Percentiles rank a stretch among this genome's conserved stretches.
Conservation (phyloP, 352 stramenopile species). For the Saprolegnia diclina region DNA sequence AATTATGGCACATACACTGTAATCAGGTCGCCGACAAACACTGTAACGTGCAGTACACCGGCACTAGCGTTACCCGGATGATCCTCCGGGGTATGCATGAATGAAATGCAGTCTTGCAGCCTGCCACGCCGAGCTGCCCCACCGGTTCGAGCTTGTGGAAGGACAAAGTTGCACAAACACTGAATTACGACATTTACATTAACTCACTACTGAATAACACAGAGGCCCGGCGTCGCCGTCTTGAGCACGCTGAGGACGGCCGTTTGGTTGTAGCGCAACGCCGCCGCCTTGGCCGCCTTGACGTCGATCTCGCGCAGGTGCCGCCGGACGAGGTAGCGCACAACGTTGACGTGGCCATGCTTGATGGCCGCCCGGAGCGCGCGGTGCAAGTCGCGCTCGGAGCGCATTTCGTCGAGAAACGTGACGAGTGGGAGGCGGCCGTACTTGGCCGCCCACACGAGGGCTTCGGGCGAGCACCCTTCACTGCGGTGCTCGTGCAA, state of each 20-base stretch:
- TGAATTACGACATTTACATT: too few species aligned
- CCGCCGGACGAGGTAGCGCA: neutral
- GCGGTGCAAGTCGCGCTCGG: neutral
- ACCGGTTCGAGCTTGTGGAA: too few species aligned
- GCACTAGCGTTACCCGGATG: too few species aligned
- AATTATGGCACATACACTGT: too few species aligned
- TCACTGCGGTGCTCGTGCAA: slow-evolving; percentile 8
- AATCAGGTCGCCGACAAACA: too few species aligned
- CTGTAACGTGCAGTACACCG: too few species aligned
- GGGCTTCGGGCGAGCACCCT: slow-evolving; percentile 17
- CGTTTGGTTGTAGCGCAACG: neutral
- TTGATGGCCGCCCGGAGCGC: neutral
- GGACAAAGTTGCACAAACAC: too few species aligned
- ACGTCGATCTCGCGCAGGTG: neutral
- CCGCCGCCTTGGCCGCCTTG: neutral
- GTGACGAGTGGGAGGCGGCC: neutral
- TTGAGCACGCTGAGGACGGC: neutral
- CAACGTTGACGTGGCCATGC: neutral
- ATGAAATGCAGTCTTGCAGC: too few species aligned
- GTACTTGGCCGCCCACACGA: slow-evolving; percentile 6
- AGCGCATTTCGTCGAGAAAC: slow-evolving; percentile 5
- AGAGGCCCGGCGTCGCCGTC: neutral
- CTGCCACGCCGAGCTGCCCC: too few species aligned
- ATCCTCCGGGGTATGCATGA: too few species aligned
- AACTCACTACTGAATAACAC: neutral